Base-by-base conservation (phyloP, 768 basidiomycete species). In the Trametes cubensis region DNA sequence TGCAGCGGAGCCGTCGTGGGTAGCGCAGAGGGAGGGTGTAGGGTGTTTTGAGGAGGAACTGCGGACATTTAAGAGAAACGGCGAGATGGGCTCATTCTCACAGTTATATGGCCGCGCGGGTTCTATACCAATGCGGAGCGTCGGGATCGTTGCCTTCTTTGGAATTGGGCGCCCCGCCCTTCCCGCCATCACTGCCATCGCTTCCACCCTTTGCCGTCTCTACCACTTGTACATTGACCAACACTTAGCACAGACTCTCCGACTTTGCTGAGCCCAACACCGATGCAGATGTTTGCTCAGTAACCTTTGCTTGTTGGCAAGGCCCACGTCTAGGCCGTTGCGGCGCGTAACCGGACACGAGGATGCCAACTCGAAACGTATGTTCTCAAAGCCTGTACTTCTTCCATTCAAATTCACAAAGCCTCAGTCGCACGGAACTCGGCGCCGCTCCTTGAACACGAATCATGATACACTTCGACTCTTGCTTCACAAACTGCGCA, bases 1-100 rank as follows among this genome's bases (percentile, higher is more conserved):
- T 47, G 23, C 23, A 30, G 14, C 50, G 26, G 25, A 7, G 38
- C 40, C 18, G 26, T 15, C 4, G 57, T 38, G 50, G 23, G 26
- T 14, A 15, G 55, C 21, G 55, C 13, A 17, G 11, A 20, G 28
- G 49, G 55, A 34, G 20, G 42, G n/a, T 40, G 58, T 34, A 39
- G 58, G 40, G 34, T 21, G 23, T 11, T 18, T 30, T n/a, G 52
- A 18, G 26, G 45, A 14, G 20, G 23, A 53, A 34, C 34, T 11
- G 52, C 40, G n/a, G 50, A 30, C 58, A 60, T 52, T 45, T 45
- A 26, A 41, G 20, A 7, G 4, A 11, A 34, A 34, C 41, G 28
- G 34, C 52, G 42, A 40, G 39, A 48, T 58, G 57, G 57, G 47
- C 57, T 41, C 48, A 58, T 50, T 58, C 30, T 52, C 34, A 52